These are phyloP conservation scores for Debaryomyces prosopidis DNA, from an alignment of 805 yeast species.

Conservation along the genomic window DNA sequence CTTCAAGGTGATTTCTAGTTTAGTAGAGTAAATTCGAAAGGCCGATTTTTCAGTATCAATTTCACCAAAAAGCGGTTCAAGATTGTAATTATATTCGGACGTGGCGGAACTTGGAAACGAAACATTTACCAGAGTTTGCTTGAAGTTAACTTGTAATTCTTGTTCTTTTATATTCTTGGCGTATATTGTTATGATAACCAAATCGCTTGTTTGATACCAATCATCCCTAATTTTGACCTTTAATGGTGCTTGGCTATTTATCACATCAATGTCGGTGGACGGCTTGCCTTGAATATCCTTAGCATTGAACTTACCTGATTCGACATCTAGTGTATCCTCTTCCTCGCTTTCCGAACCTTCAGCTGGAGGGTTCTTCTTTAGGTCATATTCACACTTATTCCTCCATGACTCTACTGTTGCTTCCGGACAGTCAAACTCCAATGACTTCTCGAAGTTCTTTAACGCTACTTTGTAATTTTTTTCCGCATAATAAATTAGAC, in stretches of 20 bases:
- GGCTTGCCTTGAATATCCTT: background rate
- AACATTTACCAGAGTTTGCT: constrained; percentile 35
- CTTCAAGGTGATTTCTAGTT: constrained; percentile 65
- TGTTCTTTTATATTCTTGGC: constrained; percentile 58
- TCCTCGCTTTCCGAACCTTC: constrained; percentile 5
- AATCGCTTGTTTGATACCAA: constrained; percentile 61
- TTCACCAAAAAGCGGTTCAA: constrained; percentile 53
- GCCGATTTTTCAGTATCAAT: constrained; percentile 50
- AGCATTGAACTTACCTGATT: background rate
- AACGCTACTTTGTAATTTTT: constrained; percentile 44
- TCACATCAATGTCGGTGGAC: constrained; percentile 30
- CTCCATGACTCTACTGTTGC: constrained; percentile 51
- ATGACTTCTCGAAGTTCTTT: constrained; percentile 43
- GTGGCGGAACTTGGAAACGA: constrained; percentile 49
- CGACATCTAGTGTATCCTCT: constrained; percentile 1
- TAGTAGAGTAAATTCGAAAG: constrained; percentile 62
- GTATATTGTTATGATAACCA: constrained; percentile 68
- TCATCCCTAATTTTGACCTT: constrained; percentile 38
- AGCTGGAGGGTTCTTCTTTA: constrained; percentile 22
- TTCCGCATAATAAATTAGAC: constrained; percentile 44
- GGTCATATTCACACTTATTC: constrained; percentile 34
- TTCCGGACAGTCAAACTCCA: constrained; percentile 44
- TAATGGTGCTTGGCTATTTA: constrained; percentile 41
- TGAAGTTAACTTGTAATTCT: constrained; percentile 45
- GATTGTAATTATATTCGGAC: constrained; percentile 57